A percentile compares a stretch with the other conserved stretches of the same genome.
Evolutionary conservation across 2,329 filamentous ascomycete species (phyloP).

Genomic region (Blastomyces emzantsi): DNA sequence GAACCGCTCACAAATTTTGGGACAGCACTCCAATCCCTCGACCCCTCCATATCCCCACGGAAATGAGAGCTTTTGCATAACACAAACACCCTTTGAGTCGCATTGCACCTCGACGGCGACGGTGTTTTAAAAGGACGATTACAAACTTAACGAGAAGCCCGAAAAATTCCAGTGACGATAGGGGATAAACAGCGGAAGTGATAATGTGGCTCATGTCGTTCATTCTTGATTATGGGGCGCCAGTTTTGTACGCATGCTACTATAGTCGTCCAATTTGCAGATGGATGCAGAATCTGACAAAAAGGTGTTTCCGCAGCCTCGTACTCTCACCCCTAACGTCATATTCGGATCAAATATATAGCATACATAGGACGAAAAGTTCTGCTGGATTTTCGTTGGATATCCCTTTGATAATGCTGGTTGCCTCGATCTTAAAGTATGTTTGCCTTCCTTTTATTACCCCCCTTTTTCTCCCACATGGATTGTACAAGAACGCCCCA

Average conservation of each 20-base stretch:
- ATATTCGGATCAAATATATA: conserved; percentile 59
- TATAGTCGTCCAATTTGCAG: conserved; percentile 8
- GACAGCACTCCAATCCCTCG: not conserved
- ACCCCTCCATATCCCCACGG: no score
- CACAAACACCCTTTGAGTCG: not conserved
- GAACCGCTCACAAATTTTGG: not conserved
- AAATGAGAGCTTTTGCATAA: not conserved
- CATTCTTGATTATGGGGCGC: conserved; percentile 40
- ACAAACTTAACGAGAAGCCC: not conserved
- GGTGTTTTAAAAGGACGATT: not conserved
- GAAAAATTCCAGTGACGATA: not conserved
- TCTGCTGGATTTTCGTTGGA: conserved; percentile 58
- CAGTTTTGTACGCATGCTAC: conserved; percentile 37
- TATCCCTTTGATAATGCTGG: conserved; percentile 58
- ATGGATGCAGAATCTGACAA: not conserved
- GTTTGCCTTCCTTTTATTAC: conserved; percentile 11
- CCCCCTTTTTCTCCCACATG: not conserved
- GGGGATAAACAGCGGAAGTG: not conserved
- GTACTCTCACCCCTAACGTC: conserved; percentile 55
- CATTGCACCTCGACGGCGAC: not conserved
- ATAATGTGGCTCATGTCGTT: conserved; percentile 34
- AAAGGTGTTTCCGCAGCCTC: conserved; percentile 36
- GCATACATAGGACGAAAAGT: conserved; percentile 50
- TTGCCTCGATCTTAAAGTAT: conserved; percentile 55
- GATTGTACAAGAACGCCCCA: not conserved